These are phyloP conservation scores for Alloteropsis semialata DNA, from an alignment of 176 grass and related monocot species.

Conservation along the genomic window DNA sequence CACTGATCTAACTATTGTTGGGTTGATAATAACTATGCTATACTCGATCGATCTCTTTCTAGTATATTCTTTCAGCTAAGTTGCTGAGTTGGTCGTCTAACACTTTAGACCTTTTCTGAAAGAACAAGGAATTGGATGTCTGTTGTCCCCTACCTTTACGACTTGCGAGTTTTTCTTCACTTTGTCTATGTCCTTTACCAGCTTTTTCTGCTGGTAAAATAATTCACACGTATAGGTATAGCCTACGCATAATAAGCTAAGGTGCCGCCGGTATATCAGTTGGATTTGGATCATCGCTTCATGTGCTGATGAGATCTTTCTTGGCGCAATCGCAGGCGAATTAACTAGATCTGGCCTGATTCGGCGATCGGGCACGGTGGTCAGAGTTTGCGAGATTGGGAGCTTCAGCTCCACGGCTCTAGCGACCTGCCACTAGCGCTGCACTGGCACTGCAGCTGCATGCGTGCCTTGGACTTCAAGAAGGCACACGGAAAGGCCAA, in stretches of 20 bases:
- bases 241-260: neutral
- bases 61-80: neutral
- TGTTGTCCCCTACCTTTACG: neutral
- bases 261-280: neutral
- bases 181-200: slow-evolving; percentile 7
- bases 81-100: neutral
- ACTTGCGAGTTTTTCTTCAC: neutral
- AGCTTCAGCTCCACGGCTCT: slow-evolving; percentile 20
- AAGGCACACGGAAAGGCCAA: slow-evolving; percentile 2
- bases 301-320: slow-evolving; percentile 12
- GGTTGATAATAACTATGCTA: neutral
- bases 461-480: slow-evolving; percentile 8
- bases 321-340: neutral
- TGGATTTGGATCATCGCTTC: slow-evolving; percentile 15
- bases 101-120: neutral
- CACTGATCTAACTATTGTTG: neutral
- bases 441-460: neutral
- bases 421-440: neutral
- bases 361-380: neutral
- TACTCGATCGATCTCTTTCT: neutral
- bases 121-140: slow-evolving; percentile 16
- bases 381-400: neutral
- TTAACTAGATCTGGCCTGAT: slow-evolving; percentile 18
- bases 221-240: slow-evolving; percentile 13
- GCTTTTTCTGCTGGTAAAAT: slow-evolving; percentile 7